These are phyloP conservation scores for Piloderma croceum DNA, from an alignment of 768 basidiomycete genomes.

Conservation along the genomic window DNA sequence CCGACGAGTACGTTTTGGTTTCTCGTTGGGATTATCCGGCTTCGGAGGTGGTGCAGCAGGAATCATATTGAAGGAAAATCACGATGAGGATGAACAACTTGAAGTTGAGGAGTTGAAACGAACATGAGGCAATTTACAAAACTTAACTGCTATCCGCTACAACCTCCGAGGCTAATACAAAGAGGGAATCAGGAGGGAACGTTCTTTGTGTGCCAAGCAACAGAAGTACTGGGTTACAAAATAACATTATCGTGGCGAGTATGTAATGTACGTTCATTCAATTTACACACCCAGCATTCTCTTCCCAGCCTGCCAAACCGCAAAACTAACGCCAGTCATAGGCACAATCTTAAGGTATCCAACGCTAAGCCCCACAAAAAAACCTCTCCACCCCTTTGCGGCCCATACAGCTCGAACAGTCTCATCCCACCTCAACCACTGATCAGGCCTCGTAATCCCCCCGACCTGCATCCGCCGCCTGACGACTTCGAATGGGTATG, in stretches of 20 bases:
- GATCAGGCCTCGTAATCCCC: conserved; percentile 69
- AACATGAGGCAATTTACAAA: no score
- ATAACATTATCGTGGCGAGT: no score
- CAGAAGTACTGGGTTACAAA: no score
- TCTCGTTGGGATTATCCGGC: conserved; percentile 15
- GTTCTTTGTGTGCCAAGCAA: no score
- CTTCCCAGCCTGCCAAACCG: conserved; percentile 74
- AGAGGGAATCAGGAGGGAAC: no score
- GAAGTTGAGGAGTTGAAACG: no score
- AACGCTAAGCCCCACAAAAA: conserved; percentile 86
- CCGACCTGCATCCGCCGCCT: conserved; percentile 94
- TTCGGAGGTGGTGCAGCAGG: no score
- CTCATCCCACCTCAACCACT: conserved; percentile 77
- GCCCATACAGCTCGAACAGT: conserved; percentile 64
- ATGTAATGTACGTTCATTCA: neutral
- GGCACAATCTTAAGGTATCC: conserved; percentile 94
- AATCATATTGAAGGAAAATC: no score
- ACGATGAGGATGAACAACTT: no score
- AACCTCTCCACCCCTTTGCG: conserved; percentile 74
- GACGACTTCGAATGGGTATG: conserved; percentile 93
- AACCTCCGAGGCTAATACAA: no score
- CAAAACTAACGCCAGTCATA: conserved; percentile 90
- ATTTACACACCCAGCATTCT: conserved; percentile 23
- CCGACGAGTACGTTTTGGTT: conserved; percentile 46
- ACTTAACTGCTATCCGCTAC: no score